These are phyloP conservation scores for Vicia villosa DNA, from an alignment of 306 rosid species.

Conservation along the genomic window DNA sequence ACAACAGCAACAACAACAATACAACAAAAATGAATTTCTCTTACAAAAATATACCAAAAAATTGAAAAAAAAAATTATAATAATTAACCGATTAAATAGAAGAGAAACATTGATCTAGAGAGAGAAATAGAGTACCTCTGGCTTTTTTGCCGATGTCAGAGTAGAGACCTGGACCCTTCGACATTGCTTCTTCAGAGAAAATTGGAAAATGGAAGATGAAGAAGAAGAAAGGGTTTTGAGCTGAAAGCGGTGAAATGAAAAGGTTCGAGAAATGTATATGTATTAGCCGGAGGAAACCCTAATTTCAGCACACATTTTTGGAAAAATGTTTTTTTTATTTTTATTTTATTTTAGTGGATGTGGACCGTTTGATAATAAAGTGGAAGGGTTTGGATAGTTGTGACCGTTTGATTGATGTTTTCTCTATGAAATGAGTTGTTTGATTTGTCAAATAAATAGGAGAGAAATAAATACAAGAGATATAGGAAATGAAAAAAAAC, in stretches of 20 bases:
- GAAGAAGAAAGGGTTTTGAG: neutral
- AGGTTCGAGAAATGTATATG: neutral
- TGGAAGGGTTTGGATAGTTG: neutral
- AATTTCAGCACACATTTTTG: slow-evolving; percentile 23
- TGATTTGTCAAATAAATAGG: too few relatives aligned
- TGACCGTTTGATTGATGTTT: slow-evolving; percentile 35
- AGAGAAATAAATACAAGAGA: too few relatives aligned
- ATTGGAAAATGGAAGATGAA: slow-evolving; percentile 12
- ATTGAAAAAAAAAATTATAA: neutral
- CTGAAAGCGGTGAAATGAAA: slow-evolving; percentile 16
- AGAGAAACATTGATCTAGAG: neutral
- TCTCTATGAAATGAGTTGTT: too few relatives aligned
- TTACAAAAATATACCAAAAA: neutral
- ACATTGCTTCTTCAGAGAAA: slow-evolving; percentile 51
- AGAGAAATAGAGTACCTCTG: slow-evolving; percentile 55
- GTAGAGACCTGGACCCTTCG: slow-evolving; percentile 95
- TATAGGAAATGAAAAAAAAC: too few relatives aligned
- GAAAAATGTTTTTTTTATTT: neutral
- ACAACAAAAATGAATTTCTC: neutral
- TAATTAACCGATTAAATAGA: too few relatives aligned
- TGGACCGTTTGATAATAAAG: slow-evolving; percentile 44
- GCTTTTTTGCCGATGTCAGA: slow-evolving; percentile 86
- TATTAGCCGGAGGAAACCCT: slow-evolving; percentile 45
- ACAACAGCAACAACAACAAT: neutral
- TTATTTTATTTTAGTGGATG: neutral